Evolutionary conservation across 257 asterid species (phyloP), one percentile per base, ranked within the genome.

Genomic region (Linaria vulgaris): DNA sequence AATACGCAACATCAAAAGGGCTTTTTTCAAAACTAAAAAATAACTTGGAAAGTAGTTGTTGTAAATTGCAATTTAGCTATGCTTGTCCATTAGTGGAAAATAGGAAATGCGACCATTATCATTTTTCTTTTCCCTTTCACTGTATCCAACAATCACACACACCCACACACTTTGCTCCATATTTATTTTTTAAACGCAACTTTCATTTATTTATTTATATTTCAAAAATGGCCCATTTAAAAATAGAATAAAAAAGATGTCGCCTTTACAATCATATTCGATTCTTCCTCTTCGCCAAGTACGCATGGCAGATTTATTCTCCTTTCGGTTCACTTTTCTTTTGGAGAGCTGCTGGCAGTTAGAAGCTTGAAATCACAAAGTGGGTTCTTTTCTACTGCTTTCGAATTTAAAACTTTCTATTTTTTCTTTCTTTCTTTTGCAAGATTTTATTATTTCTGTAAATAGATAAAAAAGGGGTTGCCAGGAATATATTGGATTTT

Each of bases 251-350:
- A 66, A 69, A 73, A 76, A 76, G 86, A 76, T 63, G 78, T 68
- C 59, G 76, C 71, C 72, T 82, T 80, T 70, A 47, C 81, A 69
- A 22, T 75, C 76, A 64, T 72, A 79, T 75, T 72, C 80, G 76
- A 75, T 65, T 71, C 70, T 65, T 39, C 68, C 73, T 70, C 56
- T 78, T 69, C 65, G 47, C 76, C 69, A 64, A 56, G 64, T 41
- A 25, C 63, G 56, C 56, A 39, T 69, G 64, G 74, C 53, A 43
- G 59, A 63, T 53, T 27, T 27, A 6, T 27, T 27, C 34, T 2
- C 34, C 34, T 27, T 27, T 27, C n/a, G n/a, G n/a, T 27, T 27
- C 69, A 27, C 37, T 20, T 53, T 51, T 50, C 31, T 49, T 37
- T 58, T 34, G 21, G 61, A 65, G 62, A 23, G 64, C 69, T 69